A percentile compares a stretch with the other conserved stretches of the same genome.
These are phyloP conservation scores for Rhodotorula mucilaginosa DNA, from an alignment of 1,284 basidiomycete species.

Conservation along the genomic window DNA sequence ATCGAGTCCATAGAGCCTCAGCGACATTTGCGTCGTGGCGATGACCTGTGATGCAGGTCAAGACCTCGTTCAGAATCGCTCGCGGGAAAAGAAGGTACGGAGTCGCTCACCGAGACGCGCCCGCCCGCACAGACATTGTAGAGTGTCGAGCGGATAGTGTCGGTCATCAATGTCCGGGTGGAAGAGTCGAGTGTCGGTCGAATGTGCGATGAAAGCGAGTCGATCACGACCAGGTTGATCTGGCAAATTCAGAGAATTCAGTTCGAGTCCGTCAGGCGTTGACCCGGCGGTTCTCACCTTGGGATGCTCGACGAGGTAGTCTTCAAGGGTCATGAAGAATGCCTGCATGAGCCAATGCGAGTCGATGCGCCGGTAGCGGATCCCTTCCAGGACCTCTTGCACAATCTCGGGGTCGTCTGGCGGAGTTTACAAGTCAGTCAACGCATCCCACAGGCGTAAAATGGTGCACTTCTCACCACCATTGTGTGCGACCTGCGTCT, in stretches of 20 bases:
- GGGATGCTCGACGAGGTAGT: constrained; percentile 22
- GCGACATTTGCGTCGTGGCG: constrained; percentile 22
- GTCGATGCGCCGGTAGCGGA: constrained; percentile 33
- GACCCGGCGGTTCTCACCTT: background rate
- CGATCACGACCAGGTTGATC: constrained; percentile 36
- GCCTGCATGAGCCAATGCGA: constrained; percentile 31
- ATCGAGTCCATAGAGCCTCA: constrained; percentile 34
- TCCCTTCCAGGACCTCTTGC: constrained; percentile 1
- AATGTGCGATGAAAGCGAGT: constrained; percentile 30
- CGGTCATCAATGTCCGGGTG: constrained; percentile 17
- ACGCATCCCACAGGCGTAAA: background rate
- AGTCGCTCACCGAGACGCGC: constrained; percentile 18
- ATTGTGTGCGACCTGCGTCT: constrained; percentile 17
- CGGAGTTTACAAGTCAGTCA: background rate
- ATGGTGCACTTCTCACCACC: constrained; percentile 1
- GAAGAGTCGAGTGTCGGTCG: constrained; percentile 21
- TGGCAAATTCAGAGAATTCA: background rate
- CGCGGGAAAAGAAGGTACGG: background rate
- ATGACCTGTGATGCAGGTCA: constrained; percentile 13
- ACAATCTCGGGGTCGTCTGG: constrained; percentile 6
- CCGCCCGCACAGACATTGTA: constrained; percentile 6
- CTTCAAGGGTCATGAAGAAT: constrained; percentile 20
- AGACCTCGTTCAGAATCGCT: no score
- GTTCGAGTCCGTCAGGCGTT: no score
- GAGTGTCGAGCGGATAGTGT: constrained; percentile 17